phyloP scores from a whole-genome alignment of 768 basidiomycete genomes.

The Phlegmacium glaucopus region DNA sequence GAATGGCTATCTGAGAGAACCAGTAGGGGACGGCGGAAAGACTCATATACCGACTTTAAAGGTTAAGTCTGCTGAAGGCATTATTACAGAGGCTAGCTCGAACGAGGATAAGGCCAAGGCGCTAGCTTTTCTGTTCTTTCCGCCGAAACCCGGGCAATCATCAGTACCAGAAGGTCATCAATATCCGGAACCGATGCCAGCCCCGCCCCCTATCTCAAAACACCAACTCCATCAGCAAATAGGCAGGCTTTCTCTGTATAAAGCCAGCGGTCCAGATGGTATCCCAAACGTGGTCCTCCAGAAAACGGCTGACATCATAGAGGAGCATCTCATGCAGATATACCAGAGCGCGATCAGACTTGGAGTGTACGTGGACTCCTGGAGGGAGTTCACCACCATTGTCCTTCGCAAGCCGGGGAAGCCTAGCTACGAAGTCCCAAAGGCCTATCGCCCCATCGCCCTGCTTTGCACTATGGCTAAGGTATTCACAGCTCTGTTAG shows the following conservation, averaged over 20 bases:
- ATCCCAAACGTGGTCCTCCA: background rate
- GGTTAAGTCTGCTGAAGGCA: background rate
- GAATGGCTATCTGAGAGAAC: background rate
- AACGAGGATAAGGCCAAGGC: background rate
- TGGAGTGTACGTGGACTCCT: background rate
- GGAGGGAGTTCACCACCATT: slow-evolving; percentile 1
- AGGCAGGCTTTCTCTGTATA: background rate
- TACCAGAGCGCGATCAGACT: background rate
- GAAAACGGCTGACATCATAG: background rate
- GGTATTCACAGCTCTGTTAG: background rate
- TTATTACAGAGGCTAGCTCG: background rate
- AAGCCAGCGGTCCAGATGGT: background rate
- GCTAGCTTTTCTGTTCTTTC: background rate
- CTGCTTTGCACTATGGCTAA: slow-evolving; percentile 1
- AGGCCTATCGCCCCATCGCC: slow-evolving; percentile 7
- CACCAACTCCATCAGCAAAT: background rate
- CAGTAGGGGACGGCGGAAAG: background rate
- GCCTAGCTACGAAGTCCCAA: background rate
- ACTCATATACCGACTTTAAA: background rate
- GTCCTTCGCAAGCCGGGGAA: slow-evolving; percentile 4
- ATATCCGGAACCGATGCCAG: background rate
- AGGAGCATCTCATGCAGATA: background rate
- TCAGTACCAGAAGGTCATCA: background rate
- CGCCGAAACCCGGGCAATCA: background rate
- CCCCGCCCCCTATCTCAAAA: background rate